A percentile compares a stretch with the other conserved stretches of the same genome.
These are phyloP conservation scores for Gnomoniopsis sp. DNA, from an alignment of 2,329 filamentous ascomycete genomes.

Conservation along the genomic window DNA sequence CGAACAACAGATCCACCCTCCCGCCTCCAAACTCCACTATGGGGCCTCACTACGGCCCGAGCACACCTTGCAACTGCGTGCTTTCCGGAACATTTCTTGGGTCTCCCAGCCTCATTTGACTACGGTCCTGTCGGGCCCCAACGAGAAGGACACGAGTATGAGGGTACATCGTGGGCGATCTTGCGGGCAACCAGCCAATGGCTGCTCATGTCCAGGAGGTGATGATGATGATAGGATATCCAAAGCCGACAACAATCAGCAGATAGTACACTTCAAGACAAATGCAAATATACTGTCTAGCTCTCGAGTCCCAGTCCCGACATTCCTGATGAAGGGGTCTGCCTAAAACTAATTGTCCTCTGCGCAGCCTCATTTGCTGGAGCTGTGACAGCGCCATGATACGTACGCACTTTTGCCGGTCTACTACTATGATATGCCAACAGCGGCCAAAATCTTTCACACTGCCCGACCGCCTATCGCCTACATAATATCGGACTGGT, in stretches of 20 bases:
- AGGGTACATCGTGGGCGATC: background rate
- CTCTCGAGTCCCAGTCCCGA: too few species aligned
- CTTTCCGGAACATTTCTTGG: constrained; percentile 1
- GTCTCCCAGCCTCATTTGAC: constrained; percentile 10
- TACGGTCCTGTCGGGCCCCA: background rate
- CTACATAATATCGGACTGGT: background rate
- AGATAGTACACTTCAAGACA: too few species aligned
- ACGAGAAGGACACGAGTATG: background rate
- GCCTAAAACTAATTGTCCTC: too few species aligned
- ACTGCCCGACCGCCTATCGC: background rate
- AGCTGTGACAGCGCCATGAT: background rate
- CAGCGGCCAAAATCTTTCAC: too few species aligned
- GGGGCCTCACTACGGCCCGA: constrained; percentile 12
- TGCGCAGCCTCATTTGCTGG: background rate
- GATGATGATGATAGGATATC: too few species aligned
- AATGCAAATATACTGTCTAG: too few species aligned
- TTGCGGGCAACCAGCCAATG: background rate
- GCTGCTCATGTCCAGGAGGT: background rate
- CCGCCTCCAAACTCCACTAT: constrained; percentile 1
- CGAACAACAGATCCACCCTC: background rate
- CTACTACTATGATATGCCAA: too few species aligned
- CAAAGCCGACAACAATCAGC: too few species aligned
- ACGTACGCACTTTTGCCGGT: background rate
- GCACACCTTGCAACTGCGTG: constrained; percentile 15
- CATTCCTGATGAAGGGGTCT: too few species aligned